These are phyloP conservation scores for Rostrohypoxylon terebratum DNA, from an alignment of 495 filamentous ascomycete species.

Conservation along the genomic window DNA sequence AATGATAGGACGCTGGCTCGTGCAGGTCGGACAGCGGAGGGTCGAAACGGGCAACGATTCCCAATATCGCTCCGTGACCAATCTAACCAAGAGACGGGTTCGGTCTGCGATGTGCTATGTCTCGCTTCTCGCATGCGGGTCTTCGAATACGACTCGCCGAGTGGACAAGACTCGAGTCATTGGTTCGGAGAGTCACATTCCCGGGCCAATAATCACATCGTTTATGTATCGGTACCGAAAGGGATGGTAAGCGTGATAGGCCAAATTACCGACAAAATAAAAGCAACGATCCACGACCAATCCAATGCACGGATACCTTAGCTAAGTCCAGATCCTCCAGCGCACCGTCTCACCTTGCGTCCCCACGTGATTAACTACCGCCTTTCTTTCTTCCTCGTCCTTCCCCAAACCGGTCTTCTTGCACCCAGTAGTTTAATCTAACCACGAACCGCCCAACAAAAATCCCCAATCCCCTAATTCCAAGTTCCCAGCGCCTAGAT, in stretches of 20 bases:
- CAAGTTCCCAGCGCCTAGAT: neutral
- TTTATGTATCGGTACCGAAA: neutral
- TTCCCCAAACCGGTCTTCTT: neutral
- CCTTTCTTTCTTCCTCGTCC: neutral
- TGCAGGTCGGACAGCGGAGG: neutral
- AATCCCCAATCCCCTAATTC: neutral
- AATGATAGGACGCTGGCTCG: neutral
- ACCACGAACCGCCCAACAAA: neutral
- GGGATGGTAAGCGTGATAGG: neutral
- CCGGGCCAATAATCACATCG: neutral
- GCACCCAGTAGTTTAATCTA: neutral
- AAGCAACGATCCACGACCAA: neutral
- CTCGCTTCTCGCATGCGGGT: neutral
- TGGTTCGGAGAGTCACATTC: neutral
- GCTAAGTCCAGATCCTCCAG: neutral
- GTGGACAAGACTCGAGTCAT: neutral
- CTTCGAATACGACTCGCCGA: neutral
- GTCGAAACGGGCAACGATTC: neutral
- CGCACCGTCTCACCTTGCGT: neutral
- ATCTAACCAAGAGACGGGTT: conserved; percentile 1
- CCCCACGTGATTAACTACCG: conserved; percentile 11
- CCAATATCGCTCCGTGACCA: neutral
- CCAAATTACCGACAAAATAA: neutral
- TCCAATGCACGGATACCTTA: conserved; percentile 3
- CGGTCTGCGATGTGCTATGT: conserved; percentile 10